Base-by-base conservation (phyloP, 2,329 filamentous ascomycete genomes). In the Exophiala lecanii-corni region DNA sequence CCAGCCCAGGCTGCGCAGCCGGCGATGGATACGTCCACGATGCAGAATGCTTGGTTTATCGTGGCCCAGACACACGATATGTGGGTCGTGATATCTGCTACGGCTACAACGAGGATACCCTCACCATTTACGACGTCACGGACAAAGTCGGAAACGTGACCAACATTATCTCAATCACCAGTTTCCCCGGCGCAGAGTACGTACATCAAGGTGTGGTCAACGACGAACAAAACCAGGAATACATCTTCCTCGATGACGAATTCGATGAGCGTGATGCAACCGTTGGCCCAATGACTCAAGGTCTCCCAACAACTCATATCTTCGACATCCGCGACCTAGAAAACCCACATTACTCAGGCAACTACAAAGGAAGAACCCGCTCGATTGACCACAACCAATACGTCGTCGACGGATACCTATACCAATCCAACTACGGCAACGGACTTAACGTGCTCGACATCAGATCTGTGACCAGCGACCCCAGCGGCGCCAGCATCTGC, bases 1-100 rank as follows among this genome's bases (percentile, higher is more conserved):
- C 64, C 10, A 70, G 65, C 16, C 71, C 74, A 5, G 77, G 76
- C 32, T 80, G 76, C 54, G 72, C 72, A 5, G 65, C 69, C 15
- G 55, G 67, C 13, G 76, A 79, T 56, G 76, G 75, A 26, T 80
- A 81, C 56, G 75, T 79, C 10, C 76, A 81, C 58, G 76, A 80
- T 52, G 76, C 76, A 2, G 76, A 81, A 59, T 80, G 76, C 57
- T 62, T 81, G 28, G 68, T 72, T 46, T 76, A 76, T 61, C 67
- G 65, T 5, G 75, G 75, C 1, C 74, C 75, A 1, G 70, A 77
- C 46, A 60, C 58, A 17, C 54, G 64, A 17, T 78, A 71, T 57
- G 57, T 61, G 3, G 72, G 69, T 17, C 64, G 61, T 2, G 72
- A 78, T 41, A 75, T 78, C 54, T 78, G 75, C 67, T 76, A 75